Evolutionary conservation across 1,284 basidiomycete genomes (phyloP).

Genomic region (Kwoniella shivajii): DNA sequence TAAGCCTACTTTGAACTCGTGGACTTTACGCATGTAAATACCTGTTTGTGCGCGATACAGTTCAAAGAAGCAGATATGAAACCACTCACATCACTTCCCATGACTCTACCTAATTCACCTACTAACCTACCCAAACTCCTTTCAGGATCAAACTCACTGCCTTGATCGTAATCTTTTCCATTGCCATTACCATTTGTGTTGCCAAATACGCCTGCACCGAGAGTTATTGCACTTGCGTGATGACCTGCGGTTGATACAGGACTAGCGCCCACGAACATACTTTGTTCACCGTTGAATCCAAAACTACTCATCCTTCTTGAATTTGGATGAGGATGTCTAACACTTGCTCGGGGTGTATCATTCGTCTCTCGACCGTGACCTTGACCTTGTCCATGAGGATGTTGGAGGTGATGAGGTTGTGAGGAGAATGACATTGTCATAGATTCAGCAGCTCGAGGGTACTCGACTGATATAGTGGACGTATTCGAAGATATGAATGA

Average conservation of each 20-base stretch:
- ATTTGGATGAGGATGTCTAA: not conserved
- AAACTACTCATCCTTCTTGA: conserved; percentile 9
- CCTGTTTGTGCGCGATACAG: too few species aligned
- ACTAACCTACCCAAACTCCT: conserved; percentile 67
- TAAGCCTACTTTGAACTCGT: too few species aligned
- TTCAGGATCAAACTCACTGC: conserved; percentile 80
- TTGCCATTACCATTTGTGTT: conserved; percentile 60
- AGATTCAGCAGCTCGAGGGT: conserved; percentile 29
- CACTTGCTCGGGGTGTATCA: conserved; percentile 28
- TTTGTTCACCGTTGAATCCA: conserved; percentile 12
- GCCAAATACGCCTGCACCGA: conserved; percentile 73
- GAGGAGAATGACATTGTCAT: conserved; percentile 8
- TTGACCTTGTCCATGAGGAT: conserved; percentile 20
- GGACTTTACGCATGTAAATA: too few species aligned
- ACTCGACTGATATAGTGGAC: conserved; percentile 27
- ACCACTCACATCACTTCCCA: conserved; percentile 40
- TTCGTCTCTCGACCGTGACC: too few species aligned
- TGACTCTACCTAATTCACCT: conserved; percentile 47
- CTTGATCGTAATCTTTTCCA: conserved; percentile 55
- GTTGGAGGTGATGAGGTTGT: conserved; percentile 1
- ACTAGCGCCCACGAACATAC: conserved; percentile 34
- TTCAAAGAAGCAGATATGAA: not conserved
- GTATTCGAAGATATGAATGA: conserved; percentile 23
- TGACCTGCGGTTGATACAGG: conserved; percentile 78
- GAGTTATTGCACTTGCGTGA: conserved; percentile 79